These are phyloP conservation scores for Stagonosporopsis rhizophila DNA, from an alignment of 2,329 filamentous ascomycete genomes.

Conservation along the genomic window DNA sequence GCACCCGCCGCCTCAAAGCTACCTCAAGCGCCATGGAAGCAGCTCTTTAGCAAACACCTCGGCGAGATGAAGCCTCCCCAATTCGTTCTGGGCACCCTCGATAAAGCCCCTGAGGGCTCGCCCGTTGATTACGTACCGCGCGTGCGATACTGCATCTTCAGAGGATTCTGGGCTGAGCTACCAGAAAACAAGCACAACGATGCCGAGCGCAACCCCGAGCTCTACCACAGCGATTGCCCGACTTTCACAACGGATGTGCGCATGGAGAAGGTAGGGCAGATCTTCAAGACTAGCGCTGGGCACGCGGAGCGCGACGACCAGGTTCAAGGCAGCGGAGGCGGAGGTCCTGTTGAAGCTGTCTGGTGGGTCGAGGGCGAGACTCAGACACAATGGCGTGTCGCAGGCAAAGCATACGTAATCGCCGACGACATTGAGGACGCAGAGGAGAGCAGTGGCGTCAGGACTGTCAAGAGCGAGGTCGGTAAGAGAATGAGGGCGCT, in stretches of 20 bases:
- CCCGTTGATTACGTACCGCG: slow-evolving; percentile 58
- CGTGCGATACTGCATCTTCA: slow-evolving; percentile 81
- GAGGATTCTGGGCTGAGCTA: slow-evolving; percentile 81
- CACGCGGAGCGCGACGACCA: slow-evolving; percentile 54
- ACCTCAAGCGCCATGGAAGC: slow-evolving; percentile 60
- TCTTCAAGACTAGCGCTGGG: slow-evolving; percentile 63
- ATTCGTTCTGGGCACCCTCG: slow-evolving; percentile 61
- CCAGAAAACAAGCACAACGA: slow-evolving; percentile 75
- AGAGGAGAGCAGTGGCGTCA: slow-evolving; percentile 61
- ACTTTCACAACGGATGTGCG: slow-evolving; percentile 87
- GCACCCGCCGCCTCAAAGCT: slow-evolving; percentile 46
- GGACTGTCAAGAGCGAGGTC: slow-evolving; percentile 67
- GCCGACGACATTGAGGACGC: slow-evolving; percentile 69
- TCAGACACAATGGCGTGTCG: slow-evolving; percentile 83
- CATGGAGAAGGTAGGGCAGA: slow-evolving; percentile 81
- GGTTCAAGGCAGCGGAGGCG: slow-evolving; percentile 63
- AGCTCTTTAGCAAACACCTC: slow-evolving; percentile 58
- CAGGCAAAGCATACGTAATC: slow-evolving; percentile 77
- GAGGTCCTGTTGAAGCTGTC: slow-evolving; percentile 78
- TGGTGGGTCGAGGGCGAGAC: slow-evolving; percentile 78
- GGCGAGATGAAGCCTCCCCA: slow-evolving; percentile 57
- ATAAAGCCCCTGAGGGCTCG: slow-evolving; percentile 50
- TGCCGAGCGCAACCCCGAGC: slow-evolving; percentile 72
- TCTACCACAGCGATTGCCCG: slow-evolving; percentile 78
- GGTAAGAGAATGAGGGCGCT: slow-evolving; percentile 68